These are phyloP conservation scores for Pseudoturritis turrita DNA, from an alignment of 345 rosid genomes.

Conservation along the genomic window DNA sequence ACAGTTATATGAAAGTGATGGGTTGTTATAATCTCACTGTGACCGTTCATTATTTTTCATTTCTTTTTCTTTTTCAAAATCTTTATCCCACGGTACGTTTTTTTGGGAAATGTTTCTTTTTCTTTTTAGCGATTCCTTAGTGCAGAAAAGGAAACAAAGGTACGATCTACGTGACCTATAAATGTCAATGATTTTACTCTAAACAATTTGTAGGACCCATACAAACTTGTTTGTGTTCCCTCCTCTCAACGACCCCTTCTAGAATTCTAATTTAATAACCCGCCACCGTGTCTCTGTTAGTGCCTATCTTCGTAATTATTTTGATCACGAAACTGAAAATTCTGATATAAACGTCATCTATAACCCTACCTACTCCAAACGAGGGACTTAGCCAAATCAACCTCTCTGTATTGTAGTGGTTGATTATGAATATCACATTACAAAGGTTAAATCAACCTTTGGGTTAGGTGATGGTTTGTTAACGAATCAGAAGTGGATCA, in stretches of 20 bases:
- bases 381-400: background rate
- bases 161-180: slow-evolving; percentile 13
- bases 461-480: background rate
- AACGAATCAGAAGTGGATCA: background rate
- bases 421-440: background rate
- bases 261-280: background rate
- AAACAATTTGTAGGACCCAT: slow-evolving; percentile 17
- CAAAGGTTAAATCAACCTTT: background rate
- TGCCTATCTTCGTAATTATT: background rate
- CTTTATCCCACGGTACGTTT: background rate
- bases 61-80: background rate
- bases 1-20: slow-evolving; percentile 26
- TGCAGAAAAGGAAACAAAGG: slow-evolving; percentile 12
- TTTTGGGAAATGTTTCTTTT: slow-evolving; percentile 2
- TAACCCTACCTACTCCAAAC: background rate
- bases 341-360: background rate
- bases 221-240: slow-evolving; percentile 12
- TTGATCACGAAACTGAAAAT: background rate
- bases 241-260: background rate
- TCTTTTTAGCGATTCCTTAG: slow-evolving; percentile 8
- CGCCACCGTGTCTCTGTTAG: background rate
- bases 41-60: slow-evolving; percentile 19
- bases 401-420: background rate
- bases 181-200: slow-evolving; percentile 11
- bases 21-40: slow-evolving; percentile 19